These are phyloP conservation scores for Neobulgaria alba DNA, from an alignment of 2,329 filamentous ascomycete genomes.

Conservation along the genomic window DNA sequence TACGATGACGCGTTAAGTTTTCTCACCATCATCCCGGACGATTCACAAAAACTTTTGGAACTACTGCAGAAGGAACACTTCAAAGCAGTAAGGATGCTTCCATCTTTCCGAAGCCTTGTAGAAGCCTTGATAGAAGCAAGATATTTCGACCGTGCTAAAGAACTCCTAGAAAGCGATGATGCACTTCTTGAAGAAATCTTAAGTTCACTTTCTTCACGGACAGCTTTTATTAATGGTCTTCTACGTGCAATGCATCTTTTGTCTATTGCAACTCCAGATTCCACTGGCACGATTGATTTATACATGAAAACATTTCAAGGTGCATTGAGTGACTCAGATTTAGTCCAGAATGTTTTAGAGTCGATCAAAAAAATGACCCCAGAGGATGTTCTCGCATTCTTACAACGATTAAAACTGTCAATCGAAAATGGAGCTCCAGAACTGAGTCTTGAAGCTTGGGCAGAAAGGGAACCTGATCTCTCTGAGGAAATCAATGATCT, in stretches of 20 bases:
- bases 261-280: constrained; percentile 20
- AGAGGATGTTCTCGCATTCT: constrained; percentile 35
- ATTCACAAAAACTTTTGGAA: constrained; percentile 24
- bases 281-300: constrained; percentile 33
- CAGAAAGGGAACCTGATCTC: constrained; percentile 18
- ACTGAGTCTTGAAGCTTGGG: constrained; percentile 26
- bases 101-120: constrained; percentile 55
- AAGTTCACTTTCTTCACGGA: constrained; percentile 29
- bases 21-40: constrained; percentile 34
- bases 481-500: constrained; percentile 24
- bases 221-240: constrained; percentile 34
- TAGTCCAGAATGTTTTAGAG: constrained; percentile 36
- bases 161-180: constrained; percentile 51
- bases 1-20: constrained; percentile 69
- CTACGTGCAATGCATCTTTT: constrained; percentile 42
- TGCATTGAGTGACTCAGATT: constrained; percentile 42
- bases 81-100: constrained; percentile 57
- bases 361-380: constrained; percentile 53
- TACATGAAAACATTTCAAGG: constrained; percentile 54
- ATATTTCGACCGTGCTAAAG: constrained; percentile 36
- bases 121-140: constrained; percentile 39
- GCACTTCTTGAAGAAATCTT: constrained; percentile 40
- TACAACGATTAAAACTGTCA: constrained; percentile 34
- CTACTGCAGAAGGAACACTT: constrained; percentile 50
- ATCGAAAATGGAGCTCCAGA: constrained; percentile 16